Base-by-base conservation (phyloP, 2,329 filamentous ascomycete species). In the Drechslerella dactyloides region DNA sequence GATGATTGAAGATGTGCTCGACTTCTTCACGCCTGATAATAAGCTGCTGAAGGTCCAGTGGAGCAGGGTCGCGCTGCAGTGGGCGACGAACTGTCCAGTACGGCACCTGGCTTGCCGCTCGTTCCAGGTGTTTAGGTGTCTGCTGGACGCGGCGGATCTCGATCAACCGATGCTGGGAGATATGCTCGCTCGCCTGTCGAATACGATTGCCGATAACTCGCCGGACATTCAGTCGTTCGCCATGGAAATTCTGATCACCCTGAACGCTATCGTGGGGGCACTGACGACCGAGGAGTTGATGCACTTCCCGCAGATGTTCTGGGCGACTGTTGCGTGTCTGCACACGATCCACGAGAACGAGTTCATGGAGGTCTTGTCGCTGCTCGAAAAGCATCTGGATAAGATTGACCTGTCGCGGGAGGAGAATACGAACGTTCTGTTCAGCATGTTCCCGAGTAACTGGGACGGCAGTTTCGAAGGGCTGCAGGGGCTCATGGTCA, bases 311-410 rank as follows among this genome's bases (percentile, higher is more conserved):
- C 93, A 97, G 77, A 83, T 99, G 0, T 97, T 99, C 80, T 99
- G 96, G 96, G 96, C 93, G 0, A 96, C 91, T 0, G 97, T 93
- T 77, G 94, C 94, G 10, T 99, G 94, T 78, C 82, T 99, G 19
- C 93, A 97, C 77, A 97, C 94, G 0, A 96, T 97, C 77, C 96
- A 97, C 74, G 96, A 99, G 80, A 86, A 89, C 21, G 94, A 99
- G 77, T 99, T 96, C 74, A 85, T 94, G 73, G 94, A 97, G 78
- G 92, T 90, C 21, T 83, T 97, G 11, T 89, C 90, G 58, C 97
- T 99, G 90, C 84, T 99, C 8, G 90, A 96, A 68, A 90, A 90
- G 77, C 87, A 96, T 37, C 81, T 99, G 21, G 85, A 87, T 75
- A 96, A 94, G 78, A 82, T 97, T 21, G 90, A 99, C 78, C 84